phyloP scores from a whole-genome alignment of 257 asterid genomes.

The Leonotis leonurus region DNA sequence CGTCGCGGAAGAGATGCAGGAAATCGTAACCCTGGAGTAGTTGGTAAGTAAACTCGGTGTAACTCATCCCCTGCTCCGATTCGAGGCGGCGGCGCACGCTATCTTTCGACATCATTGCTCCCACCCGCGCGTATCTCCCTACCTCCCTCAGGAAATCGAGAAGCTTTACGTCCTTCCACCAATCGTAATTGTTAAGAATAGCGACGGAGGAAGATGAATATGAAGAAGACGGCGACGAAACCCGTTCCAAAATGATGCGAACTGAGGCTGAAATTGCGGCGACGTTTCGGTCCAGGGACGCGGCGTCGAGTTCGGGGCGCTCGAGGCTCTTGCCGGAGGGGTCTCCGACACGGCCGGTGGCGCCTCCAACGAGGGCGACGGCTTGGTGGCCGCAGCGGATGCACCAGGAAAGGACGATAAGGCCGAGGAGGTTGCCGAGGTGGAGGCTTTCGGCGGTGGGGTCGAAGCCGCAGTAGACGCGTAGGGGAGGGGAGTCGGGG shows the following conservation, averaged over 20 bases:
- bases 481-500: slow-evolving; percentile 31
- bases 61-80: slow-evolving; percentile 86
- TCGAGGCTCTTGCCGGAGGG: slow-evolving; percentile 83
- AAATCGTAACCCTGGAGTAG: slow-evolving; percentile 83
- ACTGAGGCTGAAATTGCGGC: slow-evolving; percentile 41
- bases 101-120: slow-evolving; percentile 83
- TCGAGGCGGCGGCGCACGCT: slow-evolving; percentile 75
- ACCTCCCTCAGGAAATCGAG: slow-evolving; percentile 68
- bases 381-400: slow-evolving; percentile 69
- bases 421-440: slow-evolving; percentile 77
- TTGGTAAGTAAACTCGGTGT: slow-evolving; percentile 82
- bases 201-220: slow-evolving; percentile 20
- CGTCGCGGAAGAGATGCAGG: slow-evolving; percentile 43
- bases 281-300: slow-evolving; percentile 39
- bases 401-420: slow-evolving; percentile 90
- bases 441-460: slow-evolving; percentile 94
- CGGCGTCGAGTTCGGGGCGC: slow-evolving; percentile 67
- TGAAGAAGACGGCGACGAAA: background rate
- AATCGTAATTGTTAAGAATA: slow-evolving; percentile 70
- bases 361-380: slow-evolving; percentile 86
- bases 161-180: slow-evolving; percentile 87
- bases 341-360: slow-evolving; percentile 91
- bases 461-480: slow-evolving; percentile 90
- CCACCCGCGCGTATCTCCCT: slow-evolving; percentile 70
- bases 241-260: slow-evolving; percentile 34